Conservation (phyloP, 371 early-diverging fungal species). For the Rhizopus delemar region DNA sequence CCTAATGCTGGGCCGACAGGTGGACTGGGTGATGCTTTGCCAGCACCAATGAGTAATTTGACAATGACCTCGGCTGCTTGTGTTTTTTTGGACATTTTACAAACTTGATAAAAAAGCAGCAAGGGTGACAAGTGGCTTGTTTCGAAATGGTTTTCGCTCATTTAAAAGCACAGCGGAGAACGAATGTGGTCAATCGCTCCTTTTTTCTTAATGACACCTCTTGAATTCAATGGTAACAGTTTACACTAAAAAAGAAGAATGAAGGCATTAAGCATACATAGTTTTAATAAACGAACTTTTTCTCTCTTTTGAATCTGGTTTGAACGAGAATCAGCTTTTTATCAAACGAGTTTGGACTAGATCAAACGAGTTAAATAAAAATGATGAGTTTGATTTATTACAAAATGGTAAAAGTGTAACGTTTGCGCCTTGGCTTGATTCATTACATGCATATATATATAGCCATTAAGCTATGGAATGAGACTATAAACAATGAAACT, state of each 20-base stretch:
- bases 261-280: not conserved
- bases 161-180: too few relatives aligned
- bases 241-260: not conserved
- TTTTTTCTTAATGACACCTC: constrained; percentile 2
- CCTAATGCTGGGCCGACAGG: constrained; percentile 97
- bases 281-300: constrained; percentile 9
- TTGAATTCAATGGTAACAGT: constrained; percentile 7
- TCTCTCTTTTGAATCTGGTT: not conserved
- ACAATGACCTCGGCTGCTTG: constrained; percentile 58
- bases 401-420: not conserved
- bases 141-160: too few relatives aligned
- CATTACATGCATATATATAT: not conserved
- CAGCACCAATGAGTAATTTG: constrained; percentile 78
- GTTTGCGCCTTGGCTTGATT: not conserved
- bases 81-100: constrained; percentile 50
- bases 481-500: not conserved
- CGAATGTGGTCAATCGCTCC: not conserved
- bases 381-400: not conserved
- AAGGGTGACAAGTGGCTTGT: too few relatives aligned
- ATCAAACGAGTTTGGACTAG: constrained; percentile 14
- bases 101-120: too few relatives aligned
- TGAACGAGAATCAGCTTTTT: constrained; percentile 2
- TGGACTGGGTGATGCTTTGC: constrained; percentile 93
- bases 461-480: constrained; percentile 16
- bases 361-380: not conserved